Conservation (phyloP, 2,329 filamentous ascomycete genomes). For the Penicillium sp. region DNA sequence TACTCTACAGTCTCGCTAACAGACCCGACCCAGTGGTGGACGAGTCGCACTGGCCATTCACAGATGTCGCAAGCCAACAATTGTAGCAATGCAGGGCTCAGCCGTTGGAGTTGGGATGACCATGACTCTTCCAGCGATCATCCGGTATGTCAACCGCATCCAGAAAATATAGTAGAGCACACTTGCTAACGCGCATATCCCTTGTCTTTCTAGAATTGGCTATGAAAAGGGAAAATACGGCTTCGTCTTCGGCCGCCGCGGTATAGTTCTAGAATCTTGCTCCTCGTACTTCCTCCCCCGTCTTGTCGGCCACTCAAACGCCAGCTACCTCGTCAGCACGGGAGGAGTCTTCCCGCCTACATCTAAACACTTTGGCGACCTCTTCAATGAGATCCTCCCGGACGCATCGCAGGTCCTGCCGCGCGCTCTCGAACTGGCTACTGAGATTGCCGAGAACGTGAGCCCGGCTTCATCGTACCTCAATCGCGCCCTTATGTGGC, state of each 20-base stretch:
- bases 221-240: constrained; percentile 63
- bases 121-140: constrained; percentile 56
- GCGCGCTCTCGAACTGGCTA: constrained; percentile 63
- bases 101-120: constrained; percentile 59
- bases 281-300: constrained; percentile 70
- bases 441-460: constrained; percentile 64
- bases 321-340: constrained; percentile 53
- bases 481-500: constrained; percentile 70
- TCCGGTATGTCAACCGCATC: constrained; percentile 32
- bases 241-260: constrained; percentile 69
- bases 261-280: constrained; percentile 69
- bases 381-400: constrained; percentile 66
- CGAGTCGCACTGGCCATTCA: constrained; percentile 51
- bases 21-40: constrained; percentile 29
- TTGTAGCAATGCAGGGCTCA: constrained; percentile 54
- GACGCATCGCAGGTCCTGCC: constrained; percentile 59
- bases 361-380: constrained; percentile 49
- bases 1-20: constrained; percentile 36
- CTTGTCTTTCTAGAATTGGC: constrained; percentile 42
- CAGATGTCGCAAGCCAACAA: constrained; percentile 56
- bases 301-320: constrained; percentile 54
- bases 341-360: constrained; percentile 55
- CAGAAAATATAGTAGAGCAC: no score
- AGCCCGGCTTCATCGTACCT: constrained; percentile 62
- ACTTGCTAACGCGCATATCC: background rate